Evolutionary conservation across 371 early-diverging fungal genomes (phyloP), one percentile per base, ranked within the genome.

Genomic region (Mortierella sp.): DNA sequence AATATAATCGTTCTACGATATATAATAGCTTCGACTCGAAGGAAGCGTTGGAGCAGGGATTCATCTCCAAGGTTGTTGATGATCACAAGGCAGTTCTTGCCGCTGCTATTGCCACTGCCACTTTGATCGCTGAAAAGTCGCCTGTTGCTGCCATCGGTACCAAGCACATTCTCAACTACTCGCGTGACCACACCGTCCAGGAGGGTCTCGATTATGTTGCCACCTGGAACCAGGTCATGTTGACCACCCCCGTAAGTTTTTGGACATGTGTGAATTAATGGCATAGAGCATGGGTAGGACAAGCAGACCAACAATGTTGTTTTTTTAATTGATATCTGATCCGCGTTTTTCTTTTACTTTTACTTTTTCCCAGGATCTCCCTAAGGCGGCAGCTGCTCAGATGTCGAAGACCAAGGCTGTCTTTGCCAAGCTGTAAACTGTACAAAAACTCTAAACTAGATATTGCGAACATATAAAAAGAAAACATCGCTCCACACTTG

Each of bases 201-300:
- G 98, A 98, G 85, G 97, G 98, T 38, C 91, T 99, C 65, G 88
- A 90, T n/a, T 97, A 98, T 88, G 95, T 94, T 32, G 95, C 93
- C n/a, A 87, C 95, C 46, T 98, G 98, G 98, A 98, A 96, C 87
- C 74, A 93, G 48, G 91, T 93, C 51, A 96, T 97, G 93, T 90
- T 96, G 71, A 92, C 95, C 75, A 93, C 97, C 18, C 91, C 94
- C 77, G 93, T 93, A 88, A 75, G 89, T 74, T 24, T 16, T 21
- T 51, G 51, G 51, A 51, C 32, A 41, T 41, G 14, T 29, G 46
- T 54, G 8, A 48, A 60, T 32, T 68, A 14, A 46, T 46, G 48
- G 48, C n/a, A 14, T 41, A 18, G 54, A 14, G 43, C 21, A 38
- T 60, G 38, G 38, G 32, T 44, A 16, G 24, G 21, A 56, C 21